These are phyloP conservation scores for Pseudozyma flocculosa DNA, from an alignment of 1,284 basidiomycete genomes.

Conservation along the genomic window DNA sequence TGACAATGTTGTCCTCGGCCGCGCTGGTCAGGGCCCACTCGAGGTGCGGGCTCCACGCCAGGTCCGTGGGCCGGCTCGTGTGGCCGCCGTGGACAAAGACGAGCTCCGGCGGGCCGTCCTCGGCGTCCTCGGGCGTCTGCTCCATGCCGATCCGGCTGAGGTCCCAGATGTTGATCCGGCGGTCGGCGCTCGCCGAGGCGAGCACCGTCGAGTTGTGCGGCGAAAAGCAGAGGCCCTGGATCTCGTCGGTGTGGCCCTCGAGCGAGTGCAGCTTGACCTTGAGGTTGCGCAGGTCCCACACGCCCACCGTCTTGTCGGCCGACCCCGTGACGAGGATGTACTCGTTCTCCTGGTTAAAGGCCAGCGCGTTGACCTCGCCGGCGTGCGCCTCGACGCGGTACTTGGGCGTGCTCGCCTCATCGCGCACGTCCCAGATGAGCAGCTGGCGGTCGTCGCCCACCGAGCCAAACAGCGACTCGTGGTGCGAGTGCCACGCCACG, in stretches of 20 bases:
- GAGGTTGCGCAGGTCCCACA: conserved; percentile 85
- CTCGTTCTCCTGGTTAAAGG: conserved; percentile 81
- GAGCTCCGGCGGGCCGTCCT: conserved; percentile 78
- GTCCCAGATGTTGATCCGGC: conserved; percentile 95
- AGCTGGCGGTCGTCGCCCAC: conserved; percentile 96
- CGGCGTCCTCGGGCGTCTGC: conserved; percentile 95
- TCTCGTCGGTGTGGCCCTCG: conserved; percentile 90
- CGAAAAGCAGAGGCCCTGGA: conserved; percentile 91
- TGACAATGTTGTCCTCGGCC: conserved; percentile 56
- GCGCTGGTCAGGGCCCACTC: conserved; percentile 52
- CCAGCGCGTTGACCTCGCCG: conserved; percentile 84
- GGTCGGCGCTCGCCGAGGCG: conserved; percentile 74
- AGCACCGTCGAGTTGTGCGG: conserved; percentile 69
- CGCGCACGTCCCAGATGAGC: conserved; percentile 91
- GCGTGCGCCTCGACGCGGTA: conserved; percentile 77
- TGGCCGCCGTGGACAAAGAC: conserved; percentile 57
- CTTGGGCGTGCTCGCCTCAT: conserved; percentile 65
- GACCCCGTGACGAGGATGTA: conserved; percentile 90
- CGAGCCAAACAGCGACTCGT: conserved; percentile 85
- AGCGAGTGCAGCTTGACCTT: conserved; percentile 79
- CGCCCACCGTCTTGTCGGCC: conserved; percentile 85
- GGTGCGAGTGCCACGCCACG: conserved; percentile 88
- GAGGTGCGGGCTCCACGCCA: conserved; percentile 53
- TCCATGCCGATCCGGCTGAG: conserved; percentile 87
- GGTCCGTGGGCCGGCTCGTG: conserved; percentile 52